Evolutionary conservation across 805 yeast species (phyloP).

Genomic region (Metschnikowia lunata): DNA sequence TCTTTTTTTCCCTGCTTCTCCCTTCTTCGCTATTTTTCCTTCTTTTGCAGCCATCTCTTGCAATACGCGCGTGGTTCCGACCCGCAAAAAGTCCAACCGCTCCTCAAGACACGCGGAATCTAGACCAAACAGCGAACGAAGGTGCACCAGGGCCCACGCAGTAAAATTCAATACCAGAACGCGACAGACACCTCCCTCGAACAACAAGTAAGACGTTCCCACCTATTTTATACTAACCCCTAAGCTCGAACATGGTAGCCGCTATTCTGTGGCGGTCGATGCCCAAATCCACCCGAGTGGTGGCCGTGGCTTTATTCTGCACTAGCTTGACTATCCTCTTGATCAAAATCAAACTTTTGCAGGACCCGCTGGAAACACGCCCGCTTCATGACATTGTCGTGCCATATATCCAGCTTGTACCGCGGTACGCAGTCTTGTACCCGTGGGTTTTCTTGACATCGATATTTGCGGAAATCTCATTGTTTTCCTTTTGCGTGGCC

Average conservation of each 20-base stretch:
- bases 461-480: slow-evolving; percentile 57
- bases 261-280: slow-evolving; percentile 16
- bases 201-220: too few species aligned
- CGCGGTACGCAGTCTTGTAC: slow-evolving; percentile 47
- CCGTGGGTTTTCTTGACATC: slow-evolving; percentile 66
- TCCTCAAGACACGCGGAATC: too few species aligned
- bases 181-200: too few species aligned
- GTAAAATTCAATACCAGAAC: too few species aligned
- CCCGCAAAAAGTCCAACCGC: too few species aligned
- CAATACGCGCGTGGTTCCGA: too few species aligned
- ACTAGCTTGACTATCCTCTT: slow-evolving; percentile 40
- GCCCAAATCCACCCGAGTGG: slow-evolving; percentile 47
- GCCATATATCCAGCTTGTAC: slow-evolving; percentile 62
- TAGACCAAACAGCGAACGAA: too few species aligned
- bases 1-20: too few species aligned
- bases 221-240: neutral
- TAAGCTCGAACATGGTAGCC: slow-evolving; percentile 7
- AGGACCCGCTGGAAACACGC: slow-evolving; percentile 6
- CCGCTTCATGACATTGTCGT: slow-evolving; percentile 40
- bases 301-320: slow-evolving; percentile 35
- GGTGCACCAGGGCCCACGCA: too few species aligned
- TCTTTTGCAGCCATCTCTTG: too few species aligned
- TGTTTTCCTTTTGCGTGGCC: slow-evolving; percentile 43
- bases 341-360: slow-evolving; percentile 30
- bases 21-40: too few species aligned